Evolutionary conservation across 2,329 filamentous ascomycete genomes (phyloP).

Genomic region (Penicillium sp.): DNA sequence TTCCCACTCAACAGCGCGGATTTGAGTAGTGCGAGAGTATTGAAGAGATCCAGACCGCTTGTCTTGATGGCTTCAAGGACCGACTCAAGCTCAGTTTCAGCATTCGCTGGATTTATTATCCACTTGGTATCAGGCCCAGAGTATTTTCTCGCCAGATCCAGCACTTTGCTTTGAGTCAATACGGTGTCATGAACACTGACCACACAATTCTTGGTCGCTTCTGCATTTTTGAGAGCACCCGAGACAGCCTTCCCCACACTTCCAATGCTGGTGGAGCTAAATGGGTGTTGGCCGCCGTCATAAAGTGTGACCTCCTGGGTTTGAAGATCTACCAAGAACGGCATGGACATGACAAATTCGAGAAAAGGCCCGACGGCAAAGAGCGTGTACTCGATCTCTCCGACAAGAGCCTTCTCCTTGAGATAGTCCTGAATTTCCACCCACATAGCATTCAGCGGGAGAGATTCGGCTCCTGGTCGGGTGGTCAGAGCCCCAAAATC

Average conservation of each 20-base stretch:
- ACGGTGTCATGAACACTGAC: constrained; percentile 3
- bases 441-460: neutral
- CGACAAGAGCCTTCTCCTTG: neutral
- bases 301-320: neutral
- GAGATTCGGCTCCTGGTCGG: neutral
- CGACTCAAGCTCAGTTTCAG: neutral
- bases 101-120: neutral
- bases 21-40: constrained; percentile 2
- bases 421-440: constrained; percentile 3
- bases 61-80: constrained; percentile 1
- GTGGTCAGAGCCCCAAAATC: constrained; percentile 1
- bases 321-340: constrained; percentile 3
- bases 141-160: constrained; percentile 4
- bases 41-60: neutral
- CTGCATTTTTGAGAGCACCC: neutral
- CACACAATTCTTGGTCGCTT: neutral
- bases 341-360: constrained; percentile 11
- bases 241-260: constrained; percentile 3
- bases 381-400: constrained; percentile 7
- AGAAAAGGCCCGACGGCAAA: constrained; percentile 7
- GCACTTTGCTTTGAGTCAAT: neutral
- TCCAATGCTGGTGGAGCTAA: constrained; percentile 2
- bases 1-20: constrained; percentile 1
- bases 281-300: constrained; percentile 1
- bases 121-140: neutral